Evolutionary conservation across 164 flowering plant species (phyloP), one percentile per base, ranked within the genome.

Genomic region (Akebia trifoliata): DNA sequence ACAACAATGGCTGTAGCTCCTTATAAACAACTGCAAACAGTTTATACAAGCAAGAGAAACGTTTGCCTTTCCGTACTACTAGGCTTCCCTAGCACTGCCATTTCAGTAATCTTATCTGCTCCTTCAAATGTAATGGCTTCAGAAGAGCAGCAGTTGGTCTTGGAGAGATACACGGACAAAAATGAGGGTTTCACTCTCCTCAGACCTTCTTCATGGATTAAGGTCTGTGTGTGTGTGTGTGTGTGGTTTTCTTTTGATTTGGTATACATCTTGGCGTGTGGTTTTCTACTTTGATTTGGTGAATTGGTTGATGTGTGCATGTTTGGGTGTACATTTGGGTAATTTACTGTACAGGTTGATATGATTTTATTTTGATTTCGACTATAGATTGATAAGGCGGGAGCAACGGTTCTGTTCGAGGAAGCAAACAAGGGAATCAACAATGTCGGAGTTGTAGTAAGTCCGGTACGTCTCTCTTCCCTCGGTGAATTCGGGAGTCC

Each of bases 341-440:
- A n/a, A n/a, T n/a, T n/a, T n/a, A n/a, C n/a, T n/a, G n/a, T n/a
- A n/a, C n/a, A n/a, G n/a, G n/a, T n/a, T n/a, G n/a, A n/a, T n/a
- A n/a, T n/a, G n/a, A n/a, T n/a, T n/a, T n/a, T n/a, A n/a, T n/a
- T n/a, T n/a, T n/a, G n/a, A n/a, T n/a, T n/a, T n/a, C n/a, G n/a
- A n/a, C n/a, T n/a, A n/a, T 46, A 87, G 97, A 91, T 92, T 24
- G 98, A 92, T 6, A 92, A 92, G 69, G 91, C 94, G 14, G 97
- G 98, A 38, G 98, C 95, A 17, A 81, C 84, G 24, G 87, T 66
- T 57, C 60, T 93, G 60, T 89, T 93, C 69, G 87, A 93, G 72
- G 94, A 93, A 52, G 62, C 61, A 18, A 76, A 67, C 26, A 80
- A 72, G 47, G 79, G 81, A 56, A 78, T 73, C 12, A 87, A 93